Base-by-base conservation (phyloP, 2,329 filamentous ascomycete genomes). In the Colletotrichum sp. region DNA sequence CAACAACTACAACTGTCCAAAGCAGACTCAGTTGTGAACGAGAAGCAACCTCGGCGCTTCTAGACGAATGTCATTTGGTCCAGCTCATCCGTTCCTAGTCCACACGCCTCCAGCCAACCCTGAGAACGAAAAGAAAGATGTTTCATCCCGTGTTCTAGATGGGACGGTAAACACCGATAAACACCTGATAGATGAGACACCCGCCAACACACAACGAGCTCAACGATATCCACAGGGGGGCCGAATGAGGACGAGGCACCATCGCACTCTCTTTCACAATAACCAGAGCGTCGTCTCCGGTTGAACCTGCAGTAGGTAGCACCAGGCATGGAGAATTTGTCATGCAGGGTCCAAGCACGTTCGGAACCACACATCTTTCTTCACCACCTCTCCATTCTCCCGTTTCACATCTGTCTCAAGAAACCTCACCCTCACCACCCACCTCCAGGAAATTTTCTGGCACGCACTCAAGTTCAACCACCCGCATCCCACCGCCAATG, bases 381-480 rank as follows among this genome's bases (percentile, higher is more conserved):
- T 15, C 55, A 26, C 60, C 64, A 36, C 30, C 30, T 34, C 28
- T 62, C 30, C 59, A 62, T 32, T 24, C 44, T 49, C 49, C 68
- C 68, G 76, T 77, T 77, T 77, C 76, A 77, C 66, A 65, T 76
- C 16, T 68, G 76, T 77, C 76, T 76, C 76, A 77, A 66, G 65
- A 76, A 32, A 24, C 55, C 30, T 63, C 57, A 10, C 32, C 30
- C 16, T 36, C 60, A 63, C 32, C 55, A 26, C 55, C 55, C 55
- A 59, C 55, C 26, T 49, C 44, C 44, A 49, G 44, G 44, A 49
- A 49, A 49, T 21, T 49, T 21, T 49, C 44, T 21, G n/a, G 55
- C 55, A 16, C 24, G 26, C 15, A 16, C 55, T 30, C 55, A 28
- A 18, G 55, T 16, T 30, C 55, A 26, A 26, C 55, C 55, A 59